Evolutionary conservation across 139 green algal genomes (phyloP).

Genomic region (Ulvella scutata): DNA sequence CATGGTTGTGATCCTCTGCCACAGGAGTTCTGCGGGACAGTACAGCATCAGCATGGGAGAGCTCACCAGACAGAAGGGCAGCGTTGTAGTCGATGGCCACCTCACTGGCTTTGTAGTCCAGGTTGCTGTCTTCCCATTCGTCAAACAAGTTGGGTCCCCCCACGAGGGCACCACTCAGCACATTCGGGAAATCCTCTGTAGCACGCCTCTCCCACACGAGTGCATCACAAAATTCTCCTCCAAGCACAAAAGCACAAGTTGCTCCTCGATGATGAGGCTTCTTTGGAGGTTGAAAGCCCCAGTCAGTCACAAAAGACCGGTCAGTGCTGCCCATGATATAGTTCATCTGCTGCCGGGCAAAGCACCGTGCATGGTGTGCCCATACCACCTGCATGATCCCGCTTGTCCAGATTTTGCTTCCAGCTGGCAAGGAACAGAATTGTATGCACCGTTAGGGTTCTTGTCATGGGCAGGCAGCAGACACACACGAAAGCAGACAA

Average conservation of each 20-base stretch:
- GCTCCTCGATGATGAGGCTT: constrained; percentile 14
- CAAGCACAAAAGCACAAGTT: constrained; percentile 1
- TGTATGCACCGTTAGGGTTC: no score
- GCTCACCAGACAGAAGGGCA: neutral
- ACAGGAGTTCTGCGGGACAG: no score
- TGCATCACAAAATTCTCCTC: neutral
- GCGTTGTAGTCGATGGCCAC: constrained; percentile 35
- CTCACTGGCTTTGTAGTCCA: constrained; percentile 13
- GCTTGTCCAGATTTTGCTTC: no score
- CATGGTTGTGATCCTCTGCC: no score
- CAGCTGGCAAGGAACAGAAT: no score
- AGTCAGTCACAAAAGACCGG: constrained; percentile 15
- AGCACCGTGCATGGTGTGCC: neutral
- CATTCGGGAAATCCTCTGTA: constrained; percentile 6
- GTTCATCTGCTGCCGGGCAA: constrained; percentile 9
- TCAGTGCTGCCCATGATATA: constrained; percentile 14
- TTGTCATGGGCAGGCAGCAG: no score
- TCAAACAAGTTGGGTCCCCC: constrained; percentile 27
- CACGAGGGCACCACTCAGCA: constrained; percentile 42
- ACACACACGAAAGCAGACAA: no score
- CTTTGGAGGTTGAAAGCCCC: constrained; percentile 8
- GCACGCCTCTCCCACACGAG: neutral
- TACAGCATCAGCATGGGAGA: no score
- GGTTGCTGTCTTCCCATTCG: constrained; percentile 7
- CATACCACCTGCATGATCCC: neutral